Evolutionary conservation across 306 rosid species (phyloP), one percentile per base, ranked within the genome.

Genomic region (Ormosia semicastrata): DNA sequence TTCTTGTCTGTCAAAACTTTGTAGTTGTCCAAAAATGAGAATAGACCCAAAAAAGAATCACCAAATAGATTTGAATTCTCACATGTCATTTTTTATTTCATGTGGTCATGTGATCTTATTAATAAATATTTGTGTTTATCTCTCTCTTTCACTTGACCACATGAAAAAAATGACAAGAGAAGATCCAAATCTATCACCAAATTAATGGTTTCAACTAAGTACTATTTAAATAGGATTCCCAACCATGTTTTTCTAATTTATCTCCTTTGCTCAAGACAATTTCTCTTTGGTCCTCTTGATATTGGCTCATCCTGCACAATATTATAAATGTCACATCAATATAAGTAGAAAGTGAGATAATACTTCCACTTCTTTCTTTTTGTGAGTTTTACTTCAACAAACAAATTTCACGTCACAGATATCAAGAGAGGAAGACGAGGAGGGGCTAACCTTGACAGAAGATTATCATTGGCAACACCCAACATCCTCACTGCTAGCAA

Each of bases 231-330:
- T 88, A 93, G 41, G 89, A 86, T 77, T 90, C 74, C 97, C 95
- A 95, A 63, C 97, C 99, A 64, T 82, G 86, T 6, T 75, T 84
- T 80, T 85, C 87, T 44, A 92, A 80, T 78, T 82, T 92, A 75
- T 90, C 93, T 36, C 83, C 97, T 89, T 93, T 93, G 11, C 7
- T 70, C 88, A 92, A 85, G 24, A 95, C 98, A 33, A 32, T 85
- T 44, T 86, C 89, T 60, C 68, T 82, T 40, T 83, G 88, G 81
- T 95, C 96, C 82, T 92, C 93, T 81, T 81, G 94, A 84, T 87
- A 95, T 72, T 92, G 92, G 36, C 73, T 86, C 92, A 88, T 87
- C 89, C 99, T 95, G 96, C 87, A 82, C 11, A 66, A 8, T 0
- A 67, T 82, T 59, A 46, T 56, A 24, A 56, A 71, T 63, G 30